phyloP scores from a whole-genome alignment of 179 eudicot genomes.

The Actinidia chinensis region DNA sequence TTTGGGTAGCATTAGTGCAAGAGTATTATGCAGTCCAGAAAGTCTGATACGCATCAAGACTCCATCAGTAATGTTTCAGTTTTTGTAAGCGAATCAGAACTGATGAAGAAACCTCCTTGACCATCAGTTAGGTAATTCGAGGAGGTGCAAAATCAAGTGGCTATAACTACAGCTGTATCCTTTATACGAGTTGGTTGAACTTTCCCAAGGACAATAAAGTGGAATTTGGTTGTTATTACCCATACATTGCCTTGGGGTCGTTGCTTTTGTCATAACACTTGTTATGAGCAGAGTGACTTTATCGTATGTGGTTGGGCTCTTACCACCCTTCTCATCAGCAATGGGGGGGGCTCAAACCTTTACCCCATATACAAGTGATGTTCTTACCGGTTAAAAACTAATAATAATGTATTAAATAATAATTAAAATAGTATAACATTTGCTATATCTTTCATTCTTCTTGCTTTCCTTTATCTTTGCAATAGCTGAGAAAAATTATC shows the following conservation, averaged over 20 bases:
- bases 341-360: too few species aligned
- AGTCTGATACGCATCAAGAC: constrained; percentile 47
- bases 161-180: constrained; percentile 76
- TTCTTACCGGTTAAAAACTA: too few species aligned
- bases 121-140: constrained; percentile 35
- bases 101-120: constrained; percentile 78
- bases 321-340: too few species aligned
- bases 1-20: constrained; percentile 58
- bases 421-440: too few species aligned
- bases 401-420: too few species aligned
- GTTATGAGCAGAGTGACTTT: too few species aligned
- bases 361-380: too few species aligned
- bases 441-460: constrained; percentile 7
- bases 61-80: constrained; percentile 45
- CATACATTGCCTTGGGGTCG: neutral
- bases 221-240: neutral
- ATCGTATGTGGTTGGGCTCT: too few species aligned
- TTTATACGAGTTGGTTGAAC: constrained; percentile 15
- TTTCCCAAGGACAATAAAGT: neutral
- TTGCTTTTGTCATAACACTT: neutral
- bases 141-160: constrained; percentile 32
- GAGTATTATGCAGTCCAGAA: constrained; percentile 49
- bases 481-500: constrained; percentile 56
- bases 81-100: constrained; percentile 54
- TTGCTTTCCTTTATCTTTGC: constrained; percentile 44